Conservation (phyloP, 1,284 basidiomycete genomes). For the Trichosporon faecale region DNA sequence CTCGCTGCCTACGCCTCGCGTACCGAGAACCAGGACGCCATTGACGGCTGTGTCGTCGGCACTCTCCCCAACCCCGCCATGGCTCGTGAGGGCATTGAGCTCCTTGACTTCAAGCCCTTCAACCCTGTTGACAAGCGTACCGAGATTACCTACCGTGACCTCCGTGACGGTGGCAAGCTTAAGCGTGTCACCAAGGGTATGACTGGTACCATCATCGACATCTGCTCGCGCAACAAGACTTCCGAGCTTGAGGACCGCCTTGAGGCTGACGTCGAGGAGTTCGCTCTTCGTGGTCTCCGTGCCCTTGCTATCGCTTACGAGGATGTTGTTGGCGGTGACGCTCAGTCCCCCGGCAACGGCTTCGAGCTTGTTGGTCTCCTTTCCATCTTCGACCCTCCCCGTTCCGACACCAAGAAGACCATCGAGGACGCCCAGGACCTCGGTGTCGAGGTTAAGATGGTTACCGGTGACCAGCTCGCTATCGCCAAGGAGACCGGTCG, state of each 20-base stretch:
- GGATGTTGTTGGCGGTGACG: conserved; percentile 71
- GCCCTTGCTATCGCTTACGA: conserved; percentile 95
- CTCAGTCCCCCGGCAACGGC: conserved; percentile 68
- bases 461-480: conserved; percentile 97
- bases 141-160: conserved; percentile 95
- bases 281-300: conserved; percentile 92
- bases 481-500: conserved; percentile 99
- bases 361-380: conserved; percentile 97
- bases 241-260: conserved; percentile 84
- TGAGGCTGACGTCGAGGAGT: conserved; percentile 93
- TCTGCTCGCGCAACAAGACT: conserved; percentile 96
- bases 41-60: conserved; percentile 81
- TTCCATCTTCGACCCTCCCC: conserved; percentile 96
- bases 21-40: conserved; percentile 98
- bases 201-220: conserved; percentile 93
- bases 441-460: conserved; percentile 99
- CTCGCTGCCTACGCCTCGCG: conserved; percentile 93
- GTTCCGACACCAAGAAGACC: conserved; percentile 97
- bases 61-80: conserved; percentile 69
- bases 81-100: conserved; percentile 88
- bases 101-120: conserved; percentile 98
- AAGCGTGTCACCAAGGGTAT: conserved; percentile 99
- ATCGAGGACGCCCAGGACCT: conserved; percentile 94
- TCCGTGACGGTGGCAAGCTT: conserved; percentile 78
- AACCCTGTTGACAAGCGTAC: conserved; percentile 99